phyloP scores from a whole-genome alignment of 495 filamentous ascomycete genomes.

The Trichoderma parareesei region DNA sequence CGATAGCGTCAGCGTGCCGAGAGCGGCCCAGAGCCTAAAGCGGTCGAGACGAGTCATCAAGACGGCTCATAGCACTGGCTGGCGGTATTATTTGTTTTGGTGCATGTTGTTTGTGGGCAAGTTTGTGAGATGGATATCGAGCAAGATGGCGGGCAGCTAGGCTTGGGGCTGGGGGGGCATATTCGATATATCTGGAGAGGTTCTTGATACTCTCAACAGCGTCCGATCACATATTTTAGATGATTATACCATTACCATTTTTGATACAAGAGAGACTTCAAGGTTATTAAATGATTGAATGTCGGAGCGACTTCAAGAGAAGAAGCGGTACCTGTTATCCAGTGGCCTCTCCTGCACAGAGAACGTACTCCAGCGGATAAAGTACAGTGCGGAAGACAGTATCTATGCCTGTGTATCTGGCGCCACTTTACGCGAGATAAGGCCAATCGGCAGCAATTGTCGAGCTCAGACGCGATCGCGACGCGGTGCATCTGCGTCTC shows the following conservation, averaged over 20 bases:
- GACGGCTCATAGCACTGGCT: constrained; percentile 16
- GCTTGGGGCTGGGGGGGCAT: background rate
- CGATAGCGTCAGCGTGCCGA: constrained; percentile 23
- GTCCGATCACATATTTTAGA: background rate
- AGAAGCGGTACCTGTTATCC: background rate
- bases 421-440: constrained; percentile 6
- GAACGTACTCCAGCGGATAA: background rate
- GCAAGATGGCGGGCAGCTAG: background rate
- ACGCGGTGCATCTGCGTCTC: constrained; percentile 1
- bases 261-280: too few relatives aligned
- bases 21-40: constrained; percentile 14
- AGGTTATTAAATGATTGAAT: too few relatives aligned
- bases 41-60: constrained; percentile 15
- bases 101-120: constrained; percentile 7
- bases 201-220: background rate
- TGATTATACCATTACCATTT: too few relatives aligned
- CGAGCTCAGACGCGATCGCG: background rate
- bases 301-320: too few relatives aligned
- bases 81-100: background rate
- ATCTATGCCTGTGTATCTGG: too few relatives aligned
- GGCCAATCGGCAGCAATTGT: background rate
- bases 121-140: constrained; percentile 6
- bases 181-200: background rate
- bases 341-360: too few relatives aligned
- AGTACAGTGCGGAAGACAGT: too few relatives aligned